These are phyloP conservation scores for Penicillium sp. DNA, from an alignment of 2,329 filamentous ascomycete genomes.

Conservation along the genomic window DNA sequence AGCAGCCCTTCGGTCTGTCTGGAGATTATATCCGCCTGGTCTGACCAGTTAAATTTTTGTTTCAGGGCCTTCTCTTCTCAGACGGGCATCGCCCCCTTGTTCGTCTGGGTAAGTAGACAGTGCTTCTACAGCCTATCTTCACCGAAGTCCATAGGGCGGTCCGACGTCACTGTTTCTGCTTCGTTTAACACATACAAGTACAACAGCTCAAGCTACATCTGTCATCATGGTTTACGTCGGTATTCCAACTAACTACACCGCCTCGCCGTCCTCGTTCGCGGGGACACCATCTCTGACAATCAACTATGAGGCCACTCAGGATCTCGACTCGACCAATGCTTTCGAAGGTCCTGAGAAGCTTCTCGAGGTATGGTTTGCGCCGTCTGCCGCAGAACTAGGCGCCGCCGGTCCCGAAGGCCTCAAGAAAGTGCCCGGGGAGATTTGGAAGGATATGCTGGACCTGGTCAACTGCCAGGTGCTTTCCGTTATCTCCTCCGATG, in stretches of 20 bases:
- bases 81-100: conserved; percentile 75
- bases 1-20: conserved; percentile 55
- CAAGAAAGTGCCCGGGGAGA: conserved; percentile 73
- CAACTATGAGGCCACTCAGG: conserved; percentile 86
- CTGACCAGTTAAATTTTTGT: conserved; percentile 64
- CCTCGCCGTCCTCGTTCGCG: conserved; percentile 66
- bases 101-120: conserved; percentile 95
- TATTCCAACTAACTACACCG: conserved; percentile 70
- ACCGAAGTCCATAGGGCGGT: conserved; percentile 19
- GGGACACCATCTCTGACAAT: conserved; percentile 87
- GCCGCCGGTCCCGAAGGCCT: conserved; percentile 65
- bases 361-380: conserved; percentile 94
- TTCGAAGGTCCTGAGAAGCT: conserved; percentile 98
- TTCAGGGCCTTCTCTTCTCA: conserved; percentile 96
- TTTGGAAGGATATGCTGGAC: conserved; percentile 95
- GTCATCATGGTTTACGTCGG: conserved; percentile 67
- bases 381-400: conserved; percentile 61
- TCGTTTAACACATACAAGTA: conserved; percentile 11
- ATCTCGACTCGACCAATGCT: conserved; percentile 88
- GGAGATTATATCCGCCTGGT: conserved; percentile 60
- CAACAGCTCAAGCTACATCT: conserved; percentile 18
- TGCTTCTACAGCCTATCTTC: conserved; percentile 59
- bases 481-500: conserved; percentile 83
- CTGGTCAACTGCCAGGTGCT: conserved; percentile 97
- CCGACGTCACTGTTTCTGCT: conserved; percentile 15